phyloP scores from a whole-genome alignment of 2,329 filamentous ascomycete species.

The Penicillium sp. region DNA sequence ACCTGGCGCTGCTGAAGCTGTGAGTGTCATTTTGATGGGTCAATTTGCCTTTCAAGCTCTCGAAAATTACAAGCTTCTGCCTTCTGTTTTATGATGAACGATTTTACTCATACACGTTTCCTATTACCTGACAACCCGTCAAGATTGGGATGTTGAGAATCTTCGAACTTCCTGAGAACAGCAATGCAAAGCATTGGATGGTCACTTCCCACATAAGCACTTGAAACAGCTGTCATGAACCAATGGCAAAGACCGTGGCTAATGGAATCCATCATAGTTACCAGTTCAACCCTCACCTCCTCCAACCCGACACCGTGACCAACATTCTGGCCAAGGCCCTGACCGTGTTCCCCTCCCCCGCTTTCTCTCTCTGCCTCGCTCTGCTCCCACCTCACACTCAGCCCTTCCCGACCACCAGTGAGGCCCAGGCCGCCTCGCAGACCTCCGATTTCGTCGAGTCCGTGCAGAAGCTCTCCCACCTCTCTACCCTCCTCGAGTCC shows the following conservation, averaged over 20 bases:
- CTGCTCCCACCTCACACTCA: slow-evolving; percentile 83
- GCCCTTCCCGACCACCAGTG: slow-evolving; percentile 51
- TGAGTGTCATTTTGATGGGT: slow-evolving; percentile 46
- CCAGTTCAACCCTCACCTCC: slow-evolving; percentile 98
- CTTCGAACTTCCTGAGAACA: slow-evolving; percentile 65
- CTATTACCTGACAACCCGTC: slow-evolving; percentile 80
- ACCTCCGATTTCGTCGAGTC: slow-evolving; percentile 67
- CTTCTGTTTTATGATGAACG: slow-evolving; percentile 61
- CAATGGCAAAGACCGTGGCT: slow-evolving; percentile 3
- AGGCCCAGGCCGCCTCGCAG: slow-evolving; percentile 38
- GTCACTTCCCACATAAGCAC: slow-evolving; percentile 4
- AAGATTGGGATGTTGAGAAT: slow-evolving; percentile 59
- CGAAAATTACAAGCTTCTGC: slow-evolving; percentile 2
- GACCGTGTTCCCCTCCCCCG: slow-evolving; percentile 91
- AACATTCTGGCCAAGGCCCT: slow-evolving; percentile 98
- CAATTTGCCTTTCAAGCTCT: slow-evolving; percentile 7
- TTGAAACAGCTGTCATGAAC: neutral
- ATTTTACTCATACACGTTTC: slow-evolving; percentile 69
- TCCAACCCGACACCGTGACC: slow-evolving; percentile 94
- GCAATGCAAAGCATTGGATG: slow-evolving; percentile 14
- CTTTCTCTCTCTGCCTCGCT: slow-evolving; percentile 90
- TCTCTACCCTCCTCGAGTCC: slow-evolving; percentile 82
- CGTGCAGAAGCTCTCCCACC: slow-evolving; percentile 74
- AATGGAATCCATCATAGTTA: slow-evolving; percentile 56
- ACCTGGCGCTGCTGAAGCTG: slow-evolving; percentile 93